phyloP scores from a whole-genome alignment of 148 eudicot genomes.

The Mesembryanthemum crystallinum region DNA sequence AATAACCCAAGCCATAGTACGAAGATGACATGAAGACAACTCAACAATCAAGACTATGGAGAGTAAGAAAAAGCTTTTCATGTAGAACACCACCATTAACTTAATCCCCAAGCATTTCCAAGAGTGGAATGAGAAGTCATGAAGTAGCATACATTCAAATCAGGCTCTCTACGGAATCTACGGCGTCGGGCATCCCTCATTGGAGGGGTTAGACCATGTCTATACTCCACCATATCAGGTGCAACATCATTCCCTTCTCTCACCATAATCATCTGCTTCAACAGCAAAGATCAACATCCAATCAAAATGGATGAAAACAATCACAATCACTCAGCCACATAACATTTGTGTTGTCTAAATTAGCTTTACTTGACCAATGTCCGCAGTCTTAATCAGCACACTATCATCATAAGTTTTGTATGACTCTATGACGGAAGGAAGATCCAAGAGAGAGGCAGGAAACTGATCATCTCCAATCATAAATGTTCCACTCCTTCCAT shows the following conservation, averaged over 20 bases:
- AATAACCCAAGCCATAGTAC: not conserved
- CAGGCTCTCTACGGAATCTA: slow-evolving; percentile 91
- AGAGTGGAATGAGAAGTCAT: not conserved
- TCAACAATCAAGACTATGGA: not conserved
- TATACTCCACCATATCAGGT: slow-evolving; percentile 76
- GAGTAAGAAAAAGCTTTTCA: not conserved
- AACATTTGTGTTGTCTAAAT: slow-evolving; percentile 8
- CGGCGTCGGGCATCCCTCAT: slow-evolving; percentile 97
- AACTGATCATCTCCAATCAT: slow-evolving; percentile 69
- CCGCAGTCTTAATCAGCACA: slow-evolving; percentile 86
- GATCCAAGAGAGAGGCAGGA: slow-evolving; percentile 83
- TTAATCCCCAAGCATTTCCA: not conserved
- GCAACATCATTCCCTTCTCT: slow-evolving; percentile 69
- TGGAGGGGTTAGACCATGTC: slow-evolving; percentile 93
- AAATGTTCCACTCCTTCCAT: slow-evolving; percentile 84
- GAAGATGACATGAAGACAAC: not conserved
- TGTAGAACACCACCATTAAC: not conserved
- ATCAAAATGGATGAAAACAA: slow-evolving; percentile 20
- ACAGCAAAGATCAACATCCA: slow-evolving; percentile 21
- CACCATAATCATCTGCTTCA: slow-evolving; percentile 80
- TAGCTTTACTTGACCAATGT: slow-evolving; percentile 81
- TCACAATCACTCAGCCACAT: slow-evolving; percentile 1
- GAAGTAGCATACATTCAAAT: slow-evolving; percentile 60
- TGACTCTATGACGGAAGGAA: slow-evolving; percentile 78
- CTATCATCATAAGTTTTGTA: slow-evolving; percentile 93